Evolutionary conservation across 305 asterid species (phyloP).

Genomic region (Euphrasia arctica): DNA sequence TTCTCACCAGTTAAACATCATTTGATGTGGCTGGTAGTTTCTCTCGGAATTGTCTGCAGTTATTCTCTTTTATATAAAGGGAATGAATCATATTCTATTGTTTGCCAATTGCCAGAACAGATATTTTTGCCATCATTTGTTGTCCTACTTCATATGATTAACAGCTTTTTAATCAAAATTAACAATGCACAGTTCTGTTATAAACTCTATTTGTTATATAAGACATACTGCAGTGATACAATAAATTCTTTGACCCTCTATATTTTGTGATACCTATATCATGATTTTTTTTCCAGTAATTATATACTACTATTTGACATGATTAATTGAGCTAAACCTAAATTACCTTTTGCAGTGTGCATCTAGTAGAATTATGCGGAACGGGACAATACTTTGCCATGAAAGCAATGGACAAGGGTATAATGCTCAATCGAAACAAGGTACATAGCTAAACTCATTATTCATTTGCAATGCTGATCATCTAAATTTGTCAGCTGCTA

Average conservation of each 20-base stretch:
- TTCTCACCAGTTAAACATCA: too few species aligned
- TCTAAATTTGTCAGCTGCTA: constrained; percentile 8
- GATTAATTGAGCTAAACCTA: constrained; percentile 13
- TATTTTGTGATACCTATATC: too few species aligned
- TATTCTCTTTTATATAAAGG: too few species aligned
- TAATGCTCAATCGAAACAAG: constrained; percentile 95
- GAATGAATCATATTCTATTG: too few species aligned
- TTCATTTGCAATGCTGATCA: constrained; percentile 7
- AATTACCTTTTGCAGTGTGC: constrained; percentile 58
- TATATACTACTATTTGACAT: background rate
- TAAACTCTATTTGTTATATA: too few species aligned
- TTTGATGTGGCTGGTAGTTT: too few species aligned
- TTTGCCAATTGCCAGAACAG: background rate
- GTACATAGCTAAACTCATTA: constrained; percentile 31
- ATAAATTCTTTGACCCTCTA: too few species aligned
- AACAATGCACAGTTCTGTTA: too few species aligned
- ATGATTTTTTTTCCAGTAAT: background rate
- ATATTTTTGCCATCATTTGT: background rate
- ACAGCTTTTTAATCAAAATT: too few species aligned
- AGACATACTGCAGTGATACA: too few species aligned
- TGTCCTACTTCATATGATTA: too few species aligned
- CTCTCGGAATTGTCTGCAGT: too few species aligned
- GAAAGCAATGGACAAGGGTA: constrained; percentile 95
- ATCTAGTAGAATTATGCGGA: constrained; percentile 83
- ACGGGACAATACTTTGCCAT: constrained; percentile 77